Evolutionary conservation across 1,284 basidiomycete species (phyloP), one percentile per base, ranked within the genome.

Genomic region (Ceratobasidium sp.): DNA sequence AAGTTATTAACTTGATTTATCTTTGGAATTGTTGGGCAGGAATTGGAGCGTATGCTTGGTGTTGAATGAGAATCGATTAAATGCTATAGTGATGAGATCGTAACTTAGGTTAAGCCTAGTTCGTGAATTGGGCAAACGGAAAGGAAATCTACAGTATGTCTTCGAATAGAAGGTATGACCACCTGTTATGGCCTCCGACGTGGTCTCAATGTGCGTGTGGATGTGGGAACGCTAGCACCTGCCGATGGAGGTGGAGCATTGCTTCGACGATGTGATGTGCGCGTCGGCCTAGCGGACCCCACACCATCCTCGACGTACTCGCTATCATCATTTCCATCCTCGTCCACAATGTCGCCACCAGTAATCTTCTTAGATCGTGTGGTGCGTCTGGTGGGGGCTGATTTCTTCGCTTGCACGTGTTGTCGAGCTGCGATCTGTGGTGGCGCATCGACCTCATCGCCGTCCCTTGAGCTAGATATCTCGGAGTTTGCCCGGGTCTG

Each of bases 341-440:
- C 80, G 72, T 79, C 79, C 36, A 80, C 79, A 24, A 77, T 77
- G 45, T 76, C 76, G 33, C 36, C 54, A 65, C 59, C 24, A 41
- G 36, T 41, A 11, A 41, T 41, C 36, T 41, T 41, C 69, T 41
- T 67, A 63, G 44, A 72, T 73, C 57, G 45, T 66, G 72, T 24
- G 51, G 31, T 41, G 27, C 62, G 45, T 29, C 60, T 48, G 60
- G 60, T 29, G 53, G 41, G 59, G 7, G 31, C 48, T 50, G 48
- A n/a, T 53, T 48, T 29, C 53, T 29, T 60, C n/a, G 45, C 54
- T 11, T 56, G 53, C 29, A 50, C 48, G n/a, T 60, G 33, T 51
- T 48, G 75, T 60, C 29, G 74, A 19, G 64, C 45, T 36, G 44
- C 50, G 41, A n/a, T 41, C n/a, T 36, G 36, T n/a, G 24, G 36